Evolutionary conservation across 2,329 filamentous ascomycete species (phyloP).

Genomic region (Blastomyces percursus): DNA sequence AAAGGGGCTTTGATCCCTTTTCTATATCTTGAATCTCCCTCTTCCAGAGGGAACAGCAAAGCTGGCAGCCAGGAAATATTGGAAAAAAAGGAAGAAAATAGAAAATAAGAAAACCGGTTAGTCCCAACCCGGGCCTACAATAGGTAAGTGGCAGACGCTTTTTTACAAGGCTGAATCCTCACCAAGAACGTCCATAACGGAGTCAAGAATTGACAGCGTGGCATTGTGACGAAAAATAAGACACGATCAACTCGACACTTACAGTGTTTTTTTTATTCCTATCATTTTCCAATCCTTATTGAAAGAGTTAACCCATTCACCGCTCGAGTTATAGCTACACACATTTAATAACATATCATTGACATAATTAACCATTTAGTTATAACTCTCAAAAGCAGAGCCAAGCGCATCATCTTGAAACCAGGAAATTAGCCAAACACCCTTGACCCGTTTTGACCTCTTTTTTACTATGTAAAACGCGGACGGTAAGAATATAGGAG

Average conservation of each 20-base stretch:
- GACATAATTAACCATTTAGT: too few relatives aligned
- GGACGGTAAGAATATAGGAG: too few relatives aligned
- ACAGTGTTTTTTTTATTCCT: too few relatives aligned
- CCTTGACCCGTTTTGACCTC: neutral
- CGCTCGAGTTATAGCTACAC: too few relatives aligned
- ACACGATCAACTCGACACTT: neutral
- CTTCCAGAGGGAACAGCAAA: neutral
- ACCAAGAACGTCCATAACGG: neutral
- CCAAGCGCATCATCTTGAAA: neutral
- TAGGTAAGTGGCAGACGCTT: neutral
- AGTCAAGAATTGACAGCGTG: constrained; percentile 2
- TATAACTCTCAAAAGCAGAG: neutral
- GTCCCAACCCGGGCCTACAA: neutral
- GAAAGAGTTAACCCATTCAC: too few relatives aligned
- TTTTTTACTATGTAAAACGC: neutral
- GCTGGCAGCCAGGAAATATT: neutral
- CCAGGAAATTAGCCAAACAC: neutral
- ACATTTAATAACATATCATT: too few relatives aligned
- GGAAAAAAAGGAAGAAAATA: too few relatives aligned
- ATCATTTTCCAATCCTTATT: too few relatives aligned
- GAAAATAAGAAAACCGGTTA: neutral
- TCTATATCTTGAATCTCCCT: too few relatives aligned
- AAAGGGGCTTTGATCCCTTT: neutral
- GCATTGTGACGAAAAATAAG: neutral
- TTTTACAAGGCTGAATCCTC: neutral